These are phyloP conservation scores for Fusarium sp. DNA, from an alignment of 2,329 filamentous ascomycete genomes.

Conservation along the genomic window DNA sequence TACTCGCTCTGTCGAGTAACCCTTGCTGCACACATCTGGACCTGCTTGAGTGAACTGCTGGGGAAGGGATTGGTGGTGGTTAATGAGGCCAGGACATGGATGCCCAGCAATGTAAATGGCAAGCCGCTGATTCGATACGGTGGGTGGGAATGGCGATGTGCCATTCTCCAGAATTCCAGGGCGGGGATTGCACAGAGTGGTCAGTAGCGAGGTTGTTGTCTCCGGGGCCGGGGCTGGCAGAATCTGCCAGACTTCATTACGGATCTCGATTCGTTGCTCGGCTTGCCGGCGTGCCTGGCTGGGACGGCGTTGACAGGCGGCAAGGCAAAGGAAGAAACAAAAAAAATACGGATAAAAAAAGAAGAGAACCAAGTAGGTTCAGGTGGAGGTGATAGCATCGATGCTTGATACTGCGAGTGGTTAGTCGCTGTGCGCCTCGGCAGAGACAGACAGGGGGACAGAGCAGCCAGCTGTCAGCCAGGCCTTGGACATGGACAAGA, in stretches of 20 bases:
- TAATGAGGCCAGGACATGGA: conserved; percentile 16
- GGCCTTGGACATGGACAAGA: background rate
- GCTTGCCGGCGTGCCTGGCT: conserved; percentile 14
- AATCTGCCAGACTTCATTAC: conserved; percentile 25
- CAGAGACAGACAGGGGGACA: conserved; percentile 22
- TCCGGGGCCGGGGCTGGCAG: conserved; percentile 25
- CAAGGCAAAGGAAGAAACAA: background rate
- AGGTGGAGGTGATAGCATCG: conserved; percentile 18
- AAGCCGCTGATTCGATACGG: conserved; percentile 40
- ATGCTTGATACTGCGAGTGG: conserved; percentile 23
- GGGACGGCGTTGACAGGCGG: conserved; percentile 4
- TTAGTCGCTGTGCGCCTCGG: conserved; percentile 28
- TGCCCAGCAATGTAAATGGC: conserved; percentile 26
- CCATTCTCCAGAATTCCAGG: conserved; percentile 40
- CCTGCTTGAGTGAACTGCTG: conserved; percentile 22
- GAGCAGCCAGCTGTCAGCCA: conserved; percentile 13
- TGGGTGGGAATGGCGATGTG: conserved; percentile 37
- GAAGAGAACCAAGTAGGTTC: conserved; percentile 6
- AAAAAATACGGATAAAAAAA: background rate
- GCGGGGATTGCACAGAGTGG: conserved; percentile 30
- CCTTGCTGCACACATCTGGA: conserved; percentile 11
- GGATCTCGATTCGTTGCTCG: conserved; percentile 37
- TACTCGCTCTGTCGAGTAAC: conserved; percentile 1
- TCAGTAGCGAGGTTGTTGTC: conserved; percentile 18
- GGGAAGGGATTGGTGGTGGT: conserved; percentile 19